These are phyloP conservation scores for Pascua sp. DNA, from an alignment of 1,284 basidiomycete species.

Conservation along the genomic window DNA sequence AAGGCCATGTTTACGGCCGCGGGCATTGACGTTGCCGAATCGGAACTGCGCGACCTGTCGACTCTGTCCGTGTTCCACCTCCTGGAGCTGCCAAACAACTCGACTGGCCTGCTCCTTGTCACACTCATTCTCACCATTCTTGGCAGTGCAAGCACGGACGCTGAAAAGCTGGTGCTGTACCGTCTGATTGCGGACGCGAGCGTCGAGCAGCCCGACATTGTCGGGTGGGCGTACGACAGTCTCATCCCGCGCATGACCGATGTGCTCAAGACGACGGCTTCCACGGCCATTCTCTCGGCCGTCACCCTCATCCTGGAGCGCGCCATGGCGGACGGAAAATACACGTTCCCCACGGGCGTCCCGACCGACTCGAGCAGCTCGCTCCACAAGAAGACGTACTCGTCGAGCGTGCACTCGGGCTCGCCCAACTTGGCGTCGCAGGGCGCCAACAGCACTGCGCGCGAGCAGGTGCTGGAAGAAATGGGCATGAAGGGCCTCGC, in stretches of 20 bases:
- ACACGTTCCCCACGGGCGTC: constrained; percentile 30
- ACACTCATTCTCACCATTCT: constrained; percentile 76
- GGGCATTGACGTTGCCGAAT: constrained; percentile 56
- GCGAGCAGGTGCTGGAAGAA: constrained; percentile 42
- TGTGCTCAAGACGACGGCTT: constrained; percentile 69
- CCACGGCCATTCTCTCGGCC: constrained; percentile 65
- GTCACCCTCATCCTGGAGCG: constrained; percentile 65
- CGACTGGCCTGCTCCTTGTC: constrained; percentile 66
- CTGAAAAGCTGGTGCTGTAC: constrained; percentile 76
- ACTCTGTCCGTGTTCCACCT: constrained; percentile 53
- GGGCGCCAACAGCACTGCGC: constrained; percentile 1
- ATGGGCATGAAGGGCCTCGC: constrained; percentile 42
- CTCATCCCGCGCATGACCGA: constrained; percentile 74
- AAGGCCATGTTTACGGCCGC: constrained; percentile 61
- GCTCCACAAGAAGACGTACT: constrained; percentile 24
- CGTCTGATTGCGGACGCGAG: constrained; percentile 72
- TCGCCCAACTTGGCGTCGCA: background rate
- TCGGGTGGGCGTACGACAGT: constrained; percentile 74
- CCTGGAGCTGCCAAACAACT: constrained; percentile 54
- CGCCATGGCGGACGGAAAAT: constrained; percentile 37
- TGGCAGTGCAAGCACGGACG: constrained; percentile 68
- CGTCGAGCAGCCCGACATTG: constrained; percentile 64
- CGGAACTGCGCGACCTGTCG: constrained; percentile 53
- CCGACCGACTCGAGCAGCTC: constrained; percentile 15
- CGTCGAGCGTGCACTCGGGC: constrained; percentile 13